Evolutionary conservation across 2,329 filamentous ascomycete genomes (phyloP), one percentile per base, ranked within the genome.

Genomic region (Trichoderma sp.): DNA sequence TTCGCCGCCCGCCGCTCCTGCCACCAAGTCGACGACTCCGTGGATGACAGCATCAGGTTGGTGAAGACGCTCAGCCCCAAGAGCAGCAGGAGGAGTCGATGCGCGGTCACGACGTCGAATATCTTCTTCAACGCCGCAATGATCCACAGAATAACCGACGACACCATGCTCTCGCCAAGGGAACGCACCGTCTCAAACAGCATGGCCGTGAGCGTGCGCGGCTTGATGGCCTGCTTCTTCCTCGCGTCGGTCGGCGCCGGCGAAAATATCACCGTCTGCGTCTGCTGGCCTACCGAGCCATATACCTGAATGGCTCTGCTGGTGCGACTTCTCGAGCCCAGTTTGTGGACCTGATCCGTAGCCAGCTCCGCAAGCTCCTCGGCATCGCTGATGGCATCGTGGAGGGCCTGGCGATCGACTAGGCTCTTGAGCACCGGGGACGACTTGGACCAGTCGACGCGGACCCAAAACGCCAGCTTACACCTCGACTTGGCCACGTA

Each of bases 401-500:
- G 87, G 45, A 93, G 82, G 17, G 93, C 94, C 77, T 89, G 86
- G 7, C 85, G 80, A 75, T 89, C 85, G n/a, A 90, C 81, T 63
- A 90, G 75, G 56, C 81, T 83, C 74, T 85, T 87, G 17, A 83
- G 84, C 48, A 89, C 78, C 0, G 83, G 81, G 12, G 88, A 88
- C 62, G 85, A 81, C 69, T 87, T 90, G 28, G 87, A 83, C 95
- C 95, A 98, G 70, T 92, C 90, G n/a, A 97, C 87, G 72, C 90
- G 90, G 61, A 89, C 91, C 77, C 92, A 96, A 50, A 98, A 86
- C 28, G 93, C 90, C 63, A 99, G 85, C 78, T 95, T 97, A 77
- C 92, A 96, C 75, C 90, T 93, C 14, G 91, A 93, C 78, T 98
- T 98, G 60, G 92, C 88, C 67, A 94, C 85, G 73, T 98, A 92